These are phyloP conservation scores for Salix suchowensis DNA, from an alignment of 345 rosid species.

Conservation along the genomic window DNA sequence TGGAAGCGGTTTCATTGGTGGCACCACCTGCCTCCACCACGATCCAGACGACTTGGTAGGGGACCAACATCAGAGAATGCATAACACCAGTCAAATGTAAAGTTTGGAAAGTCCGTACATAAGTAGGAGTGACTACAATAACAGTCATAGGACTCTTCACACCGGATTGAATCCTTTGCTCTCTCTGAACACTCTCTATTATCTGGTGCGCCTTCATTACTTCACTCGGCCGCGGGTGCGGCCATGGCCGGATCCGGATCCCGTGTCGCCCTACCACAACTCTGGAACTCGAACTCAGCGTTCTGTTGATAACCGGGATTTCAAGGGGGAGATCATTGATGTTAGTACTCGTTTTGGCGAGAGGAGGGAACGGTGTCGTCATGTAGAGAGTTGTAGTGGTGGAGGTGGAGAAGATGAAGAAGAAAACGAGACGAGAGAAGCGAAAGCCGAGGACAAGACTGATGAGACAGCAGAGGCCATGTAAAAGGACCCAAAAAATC, in stretches of 20 bases:
- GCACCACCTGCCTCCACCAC: constrained; percentile 90
- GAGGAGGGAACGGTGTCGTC: constrained; percentile 53
- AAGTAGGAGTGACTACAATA: constrained; percentile 86
- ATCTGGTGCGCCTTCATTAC: constrained; percentile 91
- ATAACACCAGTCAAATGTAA: constrained; percentile 88
- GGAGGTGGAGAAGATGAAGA: constrained; percentile 78
- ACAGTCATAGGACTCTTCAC: constrained; percentile 54
- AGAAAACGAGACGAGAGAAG: constrained; percentile 87
- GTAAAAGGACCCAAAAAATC: constrained; percentile 67
- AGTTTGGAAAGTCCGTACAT: constrained; percentile 86
- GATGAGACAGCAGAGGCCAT: constrained; percentile 78
- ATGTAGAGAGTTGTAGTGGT: constrained; percentile 37
- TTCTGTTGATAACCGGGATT: constrained; percentile 27
- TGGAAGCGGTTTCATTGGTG: constrained; percentile 68
- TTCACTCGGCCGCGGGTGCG: constrained; percentile 86
- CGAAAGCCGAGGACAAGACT: constrained; percentile 88
- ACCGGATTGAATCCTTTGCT: constrained; percentile 76
- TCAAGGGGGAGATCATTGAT: constrained; percentile 13
- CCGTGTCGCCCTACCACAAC: constrained; percentile 97
- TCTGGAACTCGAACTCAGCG: constrained; percentile 65
- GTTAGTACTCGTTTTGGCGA: constrained; percentile 4
- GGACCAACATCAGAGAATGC: constrained; percentile 85
- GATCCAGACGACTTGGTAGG: constrained; percentile 88
- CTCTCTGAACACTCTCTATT: constrained; percentile 82
- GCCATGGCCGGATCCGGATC: constrained; percentile 99